phyloP scores from a whole-genome alignment of 2,329 filamentous ascomycete species.

The Claviceps purpurea region DNA sequence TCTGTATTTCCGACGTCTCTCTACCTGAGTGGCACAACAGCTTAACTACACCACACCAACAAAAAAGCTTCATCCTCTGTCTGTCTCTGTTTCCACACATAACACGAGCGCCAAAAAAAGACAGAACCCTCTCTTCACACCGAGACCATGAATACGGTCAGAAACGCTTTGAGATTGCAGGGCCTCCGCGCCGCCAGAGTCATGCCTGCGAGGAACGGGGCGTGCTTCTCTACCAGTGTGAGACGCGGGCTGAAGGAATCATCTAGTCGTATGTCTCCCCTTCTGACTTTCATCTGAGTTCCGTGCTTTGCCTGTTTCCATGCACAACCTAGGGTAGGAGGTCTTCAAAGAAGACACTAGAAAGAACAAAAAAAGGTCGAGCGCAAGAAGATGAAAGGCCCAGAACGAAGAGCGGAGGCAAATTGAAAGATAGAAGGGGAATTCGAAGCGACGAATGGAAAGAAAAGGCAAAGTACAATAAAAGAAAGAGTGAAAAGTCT shows the following conservation, averaged over 20 bases:
- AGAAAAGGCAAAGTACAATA: too few relatives aligned
- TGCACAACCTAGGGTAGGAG: neutral
- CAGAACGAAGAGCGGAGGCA: too few relatives aligned
- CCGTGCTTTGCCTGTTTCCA: neutral
- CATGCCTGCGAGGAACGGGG: slow-evolving; percentile 8
- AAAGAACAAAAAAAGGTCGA: neutral
- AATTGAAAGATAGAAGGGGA: too few relatives aligned
- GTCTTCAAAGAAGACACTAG: neutral
- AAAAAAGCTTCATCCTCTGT: too few relatives aligned
- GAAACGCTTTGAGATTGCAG: slow-evolving; percentile 6
- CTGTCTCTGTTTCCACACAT: too few relatives aligned
- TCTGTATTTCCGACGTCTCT: too few relatives aligned
- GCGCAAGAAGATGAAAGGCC: too few relatives aligned
- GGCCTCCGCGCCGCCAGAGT: slow-evolving; percentile 12
- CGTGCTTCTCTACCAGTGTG: slow-evolving; percentile 16
- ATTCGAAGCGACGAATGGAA: too few relatives aligned
- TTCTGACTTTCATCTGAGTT: neutral
- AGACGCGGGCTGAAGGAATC: slow-evolving; percentile 24
- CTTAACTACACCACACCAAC: too few relatives aligned
- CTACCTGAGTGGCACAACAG: too few relatives aligned
- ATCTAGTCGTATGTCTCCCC: slow-evolving; percentile 16
- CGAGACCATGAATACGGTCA: slow-evolving; percentile 2
- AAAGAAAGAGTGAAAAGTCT: too few relatives aligned
- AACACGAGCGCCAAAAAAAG: neutral
- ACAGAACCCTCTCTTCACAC: neutral